Conservation (phyloP, 1,139 yeast genomes). For the Casaregolazyma suthepensis region DNA sequence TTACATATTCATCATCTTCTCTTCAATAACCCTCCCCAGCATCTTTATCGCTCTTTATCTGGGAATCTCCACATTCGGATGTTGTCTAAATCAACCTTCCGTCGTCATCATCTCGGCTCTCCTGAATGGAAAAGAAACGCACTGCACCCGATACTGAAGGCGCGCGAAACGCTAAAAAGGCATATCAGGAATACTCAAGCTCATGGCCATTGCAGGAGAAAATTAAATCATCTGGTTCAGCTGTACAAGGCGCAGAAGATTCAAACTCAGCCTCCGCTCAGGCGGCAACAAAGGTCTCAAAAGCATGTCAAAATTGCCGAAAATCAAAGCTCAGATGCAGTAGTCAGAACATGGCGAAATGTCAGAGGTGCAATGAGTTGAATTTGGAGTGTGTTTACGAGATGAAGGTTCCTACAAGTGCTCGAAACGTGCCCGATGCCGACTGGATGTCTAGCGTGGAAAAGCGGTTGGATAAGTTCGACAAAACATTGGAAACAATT, state of each 20-base stretch:
- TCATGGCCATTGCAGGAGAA: slow-evolving; percentile 8
- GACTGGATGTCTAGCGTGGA: slow-evolving; percentile 46
- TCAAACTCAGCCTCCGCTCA: not conserved
- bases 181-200: slow-evolving; percentile 6
- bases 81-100: not conserved
- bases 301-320: slow-evolving; percentile 62
- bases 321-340: slow-evolving; percentile 60
- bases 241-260: not conserved
- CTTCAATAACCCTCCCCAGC: not conserved
- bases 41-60: not conserved
- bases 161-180: not conserved
- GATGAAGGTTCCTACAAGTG: slow-evolving; percentile 46
- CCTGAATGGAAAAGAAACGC: slow-evolving; percentile 1
- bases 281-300: slow-evolving; percentile 28
- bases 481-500: slow-evolving; percentile 39
- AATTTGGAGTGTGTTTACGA: slow-evolving; percentile 55
- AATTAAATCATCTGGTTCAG: not conserved
- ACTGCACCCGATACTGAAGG: not conserved
- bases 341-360: slow-evolving; percentile 41
- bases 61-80: not conserved
- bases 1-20: too few species aligned
- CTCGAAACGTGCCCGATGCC: slow-evolving; percentile 15
- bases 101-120: not conserved
- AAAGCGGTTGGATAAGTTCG: slow-evolving; percentile 41
- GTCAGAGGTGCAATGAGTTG: slow-evolving; percentile 51